Conservation (phyloP, 2,329 filamentous ascomycete genomes). For the Aphanoascus verrucosus region DNA sequence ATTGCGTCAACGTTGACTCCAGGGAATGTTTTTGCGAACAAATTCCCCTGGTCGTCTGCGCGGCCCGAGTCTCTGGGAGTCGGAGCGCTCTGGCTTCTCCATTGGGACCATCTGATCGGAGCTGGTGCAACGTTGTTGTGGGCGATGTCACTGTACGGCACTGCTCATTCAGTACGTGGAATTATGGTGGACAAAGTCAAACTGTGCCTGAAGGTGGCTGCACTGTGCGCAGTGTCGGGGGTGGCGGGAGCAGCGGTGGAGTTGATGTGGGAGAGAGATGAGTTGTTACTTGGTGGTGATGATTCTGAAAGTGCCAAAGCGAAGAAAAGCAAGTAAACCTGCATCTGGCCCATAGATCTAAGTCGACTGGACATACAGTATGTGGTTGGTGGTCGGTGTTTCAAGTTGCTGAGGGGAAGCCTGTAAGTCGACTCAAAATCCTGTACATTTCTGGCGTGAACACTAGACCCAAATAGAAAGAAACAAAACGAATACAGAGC, state of each 20-base stretch:
- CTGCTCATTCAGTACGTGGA: conserved; percentile 18
- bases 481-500: background rate
- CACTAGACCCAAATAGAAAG: background rate
- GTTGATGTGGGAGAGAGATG: conserved; percentile 43
- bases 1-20: conserved; percentile 31
- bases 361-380: too few species aligned
- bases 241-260: conserved; percentile 37
- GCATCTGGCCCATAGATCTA: too few species aligned
- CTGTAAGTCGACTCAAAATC: background rate
- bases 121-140: conserved; percentile 37
- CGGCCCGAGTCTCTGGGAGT: conserved; percentile 29
- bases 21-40: conserved; percentile 30
- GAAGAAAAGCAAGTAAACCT: conserved; percentile 19
- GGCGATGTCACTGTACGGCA: conserved; percentile 31
- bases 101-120: conserved; percentile 42
- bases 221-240: conserved; percentile 32
- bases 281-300: conserved; percentile 28
- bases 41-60: conserved; percentile 23
- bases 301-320: conserved; percentile 25
- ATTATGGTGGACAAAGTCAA: background rate
- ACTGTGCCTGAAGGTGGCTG: conserved; percentile 27
- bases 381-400: too few species aligned
- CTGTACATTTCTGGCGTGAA: conserved; percentile 5
- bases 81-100: conserved; percentile 38
- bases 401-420: background rate